Percentiles rank a stretch among this genome's conserved stretches.
Evolutionary conservation across 2,329 filamentous ascomycete genomes (phyloP).

Genomic region (Gremmenia infestans): DNA sequence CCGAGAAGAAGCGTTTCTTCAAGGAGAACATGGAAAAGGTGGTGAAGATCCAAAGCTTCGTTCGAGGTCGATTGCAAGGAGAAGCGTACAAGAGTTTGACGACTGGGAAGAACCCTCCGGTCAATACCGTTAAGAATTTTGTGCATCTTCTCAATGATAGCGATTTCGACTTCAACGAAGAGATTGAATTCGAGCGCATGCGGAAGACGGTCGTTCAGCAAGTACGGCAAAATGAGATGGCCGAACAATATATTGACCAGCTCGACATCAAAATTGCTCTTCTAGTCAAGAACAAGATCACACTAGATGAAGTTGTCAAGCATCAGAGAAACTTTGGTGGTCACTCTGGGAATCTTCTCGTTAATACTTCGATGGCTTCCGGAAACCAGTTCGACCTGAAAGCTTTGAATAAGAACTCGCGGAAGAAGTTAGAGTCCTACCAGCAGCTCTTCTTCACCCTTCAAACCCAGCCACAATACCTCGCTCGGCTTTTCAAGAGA

Average conservation of each 20-base stretch:
- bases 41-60: slow-evolving; percentile 96
- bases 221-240: slow-evolving; percentile 92
- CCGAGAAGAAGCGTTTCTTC: slow-evolving; percentile 83
- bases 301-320: slow-evolving; percentile 92
- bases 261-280: slow-evolving; percentile 98
- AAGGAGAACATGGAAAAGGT: slow-evolving; percentile 98
- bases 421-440: slow-evolving; percentile 92
- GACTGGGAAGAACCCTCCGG: slow-evolving; percentile 91
- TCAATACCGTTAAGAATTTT: slow-evolving; percentile 96
- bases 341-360: slow-evolving; percentile 76
- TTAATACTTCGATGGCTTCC: slow-evolving; percentile 82
- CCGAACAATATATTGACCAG: slow-evolving; percentile 97
- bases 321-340: slow-evolving; percentile 96
- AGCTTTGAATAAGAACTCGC: slow-evolving; percentile 92
- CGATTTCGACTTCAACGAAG: slow-evolving; percentile 98
- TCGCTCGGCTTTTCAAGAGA: slow-evolving; percentile 80
- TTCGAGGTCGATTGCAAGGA: slow-evolving; percentile 89
- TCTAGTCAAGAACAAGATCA: slow-evolving; percentile 99
- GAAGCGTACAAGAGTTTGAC: slow-evolving; percentile 98
- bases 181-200: slow-evolving; percentile 92
- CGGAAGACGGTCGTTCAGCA: slow-evolving; percentile 96
- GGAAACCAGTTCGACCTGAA: slow-evolving; percentile 94
- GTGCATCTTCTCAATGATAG: slow-evolving; percentile 97
- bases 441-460: slow-evolving; percentile 97
- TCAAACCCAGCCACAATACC: slow-evolving; percentile 93